These are phyloP conservation scores for Nemania sp. DNA, from an alignment of 2,329 filamentous ascomycete genomes.

Conservation along the genomic window DNA sequence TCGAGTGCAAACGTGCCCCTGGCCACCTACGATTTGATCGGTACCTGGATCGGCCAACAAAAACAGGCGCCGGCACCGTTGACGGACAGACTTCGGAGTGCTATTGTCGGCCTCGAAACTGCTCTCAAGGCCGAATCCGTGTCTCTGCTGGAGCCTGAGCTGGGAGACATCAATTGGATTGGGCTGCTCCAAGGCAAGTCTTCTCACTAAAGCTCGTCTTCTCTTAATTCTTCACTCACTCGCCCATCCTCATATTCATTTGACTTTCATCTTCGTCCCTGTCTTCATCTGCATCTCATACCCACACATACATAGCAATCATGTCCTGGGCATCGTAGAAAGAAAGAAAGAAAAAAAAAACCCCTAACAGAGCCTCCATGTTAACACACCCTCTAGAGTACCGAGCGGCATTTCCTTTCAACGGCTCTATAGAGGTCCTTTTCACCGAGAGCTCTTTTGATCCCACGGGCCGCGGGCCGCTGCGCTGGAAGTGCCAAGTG, in stretches of 20 bases:
- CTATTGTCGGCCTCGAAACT: constrained; percentile 47
- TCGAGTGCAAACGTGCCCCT: constrained; percentile 14
- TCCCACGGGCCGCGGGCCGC: constrained; percentile 11
- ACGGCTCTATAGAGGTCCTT: constrained; percentile 11
- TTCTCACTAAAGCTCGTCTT: neutral
- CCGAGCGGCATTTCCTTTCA: constrained; percentile 30
- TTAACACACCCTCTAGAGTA: constrained; percentile 42
- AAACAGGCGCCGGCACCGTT: constrained; percentile 46
- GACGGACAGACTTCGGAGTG: constrained; percentile 44
- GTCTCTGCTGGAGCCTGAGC: constrained; percentile 30
- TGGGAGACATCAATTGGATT: constrained; percentile 46
- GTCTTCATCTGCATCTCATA: no score
- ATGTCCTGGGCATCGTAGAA: neutral
- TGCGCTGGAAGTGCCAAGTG: constrained; percentile 37
- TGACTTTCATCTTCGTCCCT: neutral
- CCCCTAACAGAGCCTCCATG: constrained; percentile 4
- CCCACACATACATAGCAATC: constrained; percentile 17
- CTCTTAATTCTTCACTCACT: neutral
- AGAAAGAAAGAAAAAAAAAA: no score
- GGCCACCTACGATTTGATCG: constrained; percentile 32
- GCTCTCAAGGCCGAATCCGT: constrained; percentile 22
- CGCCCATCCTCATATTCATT: constrained; percentile 16
- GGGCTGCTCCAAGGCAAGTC: constrained; percentile 45
- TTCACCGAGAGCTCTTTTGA: constrained; percentile 29
- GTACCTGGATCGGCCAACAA: constrained; percentile 41